A percentile compares a stretch with the other conserved stretches of the same genome.
Conservation (phyloP, 192 early-diverging fungal species). For the Gonapodya prolifera region DNA sequence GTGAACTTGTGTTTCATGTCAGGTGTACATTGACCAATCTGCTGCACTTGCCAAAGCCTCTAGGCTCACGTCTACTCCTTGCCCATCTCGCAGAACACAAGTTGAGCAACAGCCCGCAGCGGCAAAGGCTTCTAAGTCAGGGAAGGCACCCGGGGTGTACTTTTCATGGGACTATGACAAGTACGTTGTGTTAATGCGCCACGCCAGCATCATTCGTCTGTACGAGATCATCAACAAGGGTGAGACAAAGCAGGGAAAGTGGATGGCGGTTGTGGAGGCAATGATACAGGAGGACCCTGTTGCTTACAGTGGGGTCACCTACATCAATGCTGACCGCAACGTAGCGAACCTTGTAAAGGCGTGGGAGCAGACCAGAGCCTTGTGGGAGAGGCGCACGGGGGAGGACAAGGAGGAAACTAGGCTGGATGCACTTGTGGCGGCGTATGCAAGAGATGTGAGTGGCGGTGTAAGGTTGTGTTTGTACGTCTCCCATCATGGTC, state of each 20-base stretch:
- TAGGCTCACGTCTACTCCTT: too few relatives aligned
- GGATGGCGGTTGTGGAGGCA: neutral
- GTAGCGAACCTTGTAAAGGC: neutral
- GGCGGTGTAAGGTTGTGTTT: neutral
- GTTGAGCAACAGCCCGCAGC: neutral
- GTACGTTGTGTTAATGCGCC: neutral
- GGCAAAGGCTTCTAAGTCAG: neutral
- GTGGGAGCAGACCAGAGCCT: neutral
- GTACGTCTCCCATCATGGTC: neutral
- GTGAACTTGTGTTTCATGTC: neutral
- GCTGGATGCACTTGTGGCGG: neutral
- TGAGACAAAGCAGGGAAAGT: neutral
- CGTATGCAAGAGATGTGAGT: neutral
- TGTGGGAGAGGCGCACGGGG: neutral
- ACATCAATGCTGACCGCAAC: neutral
- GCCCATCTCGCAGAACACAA: too few relatives aligned
- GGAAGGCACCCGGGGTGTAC: neutral
- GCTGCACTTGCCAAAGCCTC: neutral
- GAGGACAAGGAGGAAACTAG: neutral
- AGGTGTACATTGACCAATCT: neutral
- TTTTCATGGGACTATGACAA: neutral
- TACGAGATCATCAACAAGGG: neutral
- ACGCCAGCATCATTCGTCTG: neutral
- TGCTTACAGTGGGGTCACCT: neutral
- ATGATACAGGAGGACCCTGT: neutral